A percentile compares a stretch with the other conserved stretches of the same genome.
These are phyloP conservation scores for Henningerozyma blattae DNA, from an alignment of 805 yeast species.

Conservation along the genomic window DNA sequence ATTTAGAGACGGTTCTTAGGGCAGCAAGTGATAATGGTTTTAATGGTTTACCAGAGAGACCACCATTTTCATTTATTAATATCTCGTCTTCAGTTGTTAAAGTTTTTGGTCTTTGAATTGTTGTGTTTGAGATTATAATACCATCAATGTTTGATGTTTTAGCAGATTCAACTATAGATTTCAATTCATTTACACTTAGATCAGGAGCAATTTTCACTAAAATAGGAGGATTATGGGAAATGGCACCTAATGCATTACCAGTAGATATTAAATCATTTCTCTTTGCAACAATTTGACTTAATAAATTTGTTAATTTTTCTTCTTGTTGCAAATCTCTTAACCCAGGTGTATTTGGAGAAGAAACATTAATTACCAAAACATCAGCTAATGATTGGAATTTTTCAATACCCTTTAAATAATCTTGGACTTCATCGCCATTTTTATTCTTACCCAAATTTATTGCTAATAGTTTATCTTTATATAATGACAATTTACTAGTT, in stretches of 20 bases:
- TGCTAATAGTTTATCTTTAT: slow-evolving; percentile 56
- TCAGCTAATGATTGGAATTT: slow-evolving; percentile 78
- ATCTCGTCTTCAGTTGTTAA: slow-evolving; percentile 37
- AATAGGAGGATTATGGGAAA: slow-evolving; percentile 51
- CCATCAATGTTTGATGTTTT: slow-evolving; percentile 75
- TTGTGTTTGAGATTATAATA: slow-evolving; percentile 84
- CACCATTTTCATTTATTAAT: slow-evolving; percentile 58
- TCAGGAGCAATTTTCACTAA: slow-evolving; percentile 93
- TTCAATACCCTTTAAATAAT: slow-evolving; percentile 75
- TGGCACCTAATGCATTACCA: slow-evolving; percentile 21
- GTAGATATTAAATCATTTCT: slow-evolving; percentile 42
- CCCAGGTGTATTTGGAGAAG: slow-evolving; percentile 95
- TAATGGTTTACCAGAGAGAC: slow-evolving; percentile 85
- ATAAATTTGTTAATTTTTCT: slow-evolving; percentile 52
- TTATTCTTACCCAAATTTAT: slow-evolving; percentile 89
- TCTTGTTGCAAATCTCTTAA: slow-evolving; percentile 77
- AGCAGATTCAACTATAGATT: slow-evolving; percentile 73
- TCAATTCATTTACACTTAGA: slow-evolving; percentile 66
- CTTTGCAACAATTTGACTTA: slow-evolving; percentile 56
- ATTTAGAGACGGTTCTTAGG: slow-evolving; percentile 54
- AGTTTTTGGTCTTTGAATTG: slow-evolving; percentile 65
- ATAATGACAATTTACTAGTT: slow-evolving; percentile 35
- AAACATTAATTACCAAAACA: slow-evolving; percentile 79
- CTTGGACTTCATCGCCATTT: slow-evolving; percentile 79
- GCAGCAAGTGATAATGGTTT: slow-evolving; percentile 71